phyloP scores from a whole-genome alignment of 768 basidiomycete species.

The Exidia glandulosa region DNA sequence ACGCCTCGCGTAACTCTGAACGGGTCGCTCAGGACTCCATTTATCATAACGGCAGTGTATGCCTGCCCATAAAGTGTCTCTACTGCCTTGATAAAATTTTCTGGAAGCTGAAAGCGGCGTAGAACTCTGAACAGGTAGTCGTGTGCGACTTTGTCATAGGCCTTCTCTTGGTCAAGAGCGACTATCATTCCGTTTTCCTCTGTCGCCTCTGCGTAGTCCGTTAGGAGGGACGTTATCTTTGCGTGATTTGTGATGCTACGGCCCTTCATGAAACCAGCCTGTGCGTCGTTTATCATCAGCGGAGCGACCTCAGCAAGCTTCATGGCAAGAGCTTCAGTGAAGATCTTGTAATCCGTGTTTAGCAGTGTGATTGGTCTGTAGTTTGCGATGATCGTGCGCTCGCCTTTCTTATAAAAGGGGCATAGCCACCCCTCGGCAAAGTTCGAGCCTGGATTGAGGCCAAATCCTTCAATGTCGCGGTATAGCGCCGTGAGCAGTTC shows the following conservation, averaged over 20 bases:
- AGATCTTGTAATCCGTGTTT: slow-evolving; percentile 22
- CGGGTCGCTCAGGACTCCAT: slow-evolving; percentile 16
- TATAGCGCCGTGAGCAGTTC: slow-evolving; percentile 24
- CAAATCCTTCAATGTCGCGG: slow-evolving; percentile 29
- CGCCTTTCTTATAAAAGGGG: slow-evolving; percentile 27
- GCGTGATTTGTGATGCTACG: slow-evolving; percentile 23
- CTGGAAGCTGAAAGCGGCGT: background rate
- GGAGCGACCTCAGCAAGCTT: slow-evolving; percentile 8
- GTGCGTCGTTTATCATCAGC: slow-evolving; percentile 21
- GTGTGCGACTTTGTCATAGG: slow-evolving; percentile 11
- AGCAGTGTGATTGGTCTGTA: slow-evolving; percentile 20
- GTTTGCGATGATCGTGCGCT: slow-evolving; percentile 6
- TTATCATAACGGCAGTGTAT: slow-evolving; percentile 21
- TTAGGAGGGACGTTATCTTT: slow-evolving; percentile 10
- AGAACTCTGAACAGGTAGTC: slow-evolving; percentile 10
- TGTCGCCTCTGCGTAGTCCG: slow-evolving; percentile 7
- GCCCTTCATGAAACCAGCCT: slow-evolving; percentile 28
- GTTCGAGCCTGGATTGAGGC: background rate
- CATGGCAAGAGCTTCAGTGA: slow-evolving; percentile 16
- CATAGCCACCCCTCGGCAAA: slow-evolving; percentile 25
- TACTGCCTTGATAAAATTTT: slow-evolving; percentile 13
- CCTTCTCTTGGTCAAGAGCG: slow-evolving; percentile 12
- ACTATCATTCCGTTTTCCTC: slow-evolving; percentile 8
- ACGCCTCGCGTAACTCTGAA: slow-evolving; percentile 23
- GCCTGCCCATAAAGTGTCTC: slow-evolving; percentile 20